Base-by-base conservation (phyloP, 371 early-diverging fungal species). In the Mucor mucedo region DNA sequence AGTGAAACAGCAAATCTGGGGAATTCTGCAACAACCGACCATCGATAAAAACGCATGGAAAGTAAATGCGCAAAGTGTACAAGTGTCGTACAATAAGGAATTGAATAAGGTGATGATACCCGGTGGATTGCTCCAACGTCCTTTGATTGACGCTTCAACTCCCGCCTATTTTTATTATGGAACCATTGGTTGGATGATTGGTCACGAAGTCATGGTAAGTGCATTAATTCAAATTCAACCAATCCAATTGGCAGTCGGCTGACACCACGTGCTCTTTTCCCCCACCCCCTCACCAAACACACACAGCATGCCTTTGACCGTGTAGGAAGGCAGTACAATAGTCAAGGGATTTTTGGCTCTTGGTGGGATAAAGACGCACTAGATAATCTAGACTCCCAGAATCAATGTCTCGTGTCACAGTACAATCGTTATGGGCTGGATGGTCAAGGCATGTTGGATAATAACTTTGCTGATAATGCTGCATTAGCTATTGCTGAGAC, bases 381-480 rank as follows among this genome's bases (percentile, higher is more conserved):
- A 7, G 47, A 62, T 16, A 74, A 75, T 33, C 91, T 90, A 60
- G 75, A 86, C 38, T 52, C 76, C 29, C 69, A 76, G 52, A 71
- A 88, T 0, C 55, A 77, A 39, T 91, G 91, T 65, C 89, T 88
- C 57, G 71, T 83, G 11, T 62, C 72, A 40, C 75, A 81, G 42
- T 86, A 77, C 33, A 63, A 74, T 4, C 59, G 33, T 16, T 75
- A 71, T 39, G 73, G 80, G 42, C 70, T 90, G 32, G 80, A 89
- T 60, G 87, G 89, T 6, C 70, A 80, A 41, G 66, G 81, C 27
- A 93, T 91, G 2, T 67, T 92, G 5, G 83, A 86, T 14, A 87
- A 88, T 62, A 92, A 92, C 60, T 52, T 92, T 29, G 92, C 93
- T 0, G 92, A 92, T 61, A 80, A 83, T 42, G 90, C 87, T 11